Conservation (phyloP, 495 filamentous ascomycete species). For the Thozetella sp. region DNA sequence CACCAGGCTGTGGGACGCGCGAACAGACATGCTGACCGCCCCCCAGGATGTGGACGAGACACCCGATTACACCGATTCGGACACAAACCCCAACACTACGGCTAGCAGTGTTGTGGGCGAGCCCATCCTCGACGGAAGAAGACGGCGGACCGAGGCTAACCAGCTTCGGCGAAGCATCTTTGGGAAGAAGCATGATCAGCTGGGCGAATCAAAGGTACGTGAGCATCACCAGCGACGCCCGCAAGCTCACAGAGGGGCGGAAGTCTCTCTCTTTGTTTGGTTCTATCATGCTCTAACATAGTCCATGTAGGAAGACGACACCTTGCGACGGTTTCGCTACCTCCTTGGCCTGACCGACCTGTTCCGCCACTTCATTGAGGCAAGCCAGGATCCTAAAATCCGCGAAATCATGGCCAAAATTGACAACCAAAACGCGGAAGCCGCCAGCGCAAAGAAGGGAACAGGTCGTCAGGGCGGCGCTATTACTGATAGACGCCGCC, state of each 20-base stretch:
- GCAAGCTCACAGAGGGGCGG: background rate
- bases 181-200: slow-evolving; percentile 87
- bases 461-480: slow-evolving; percentile 81
- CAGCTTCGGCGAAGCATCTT: slow-evolving; percentile 87
- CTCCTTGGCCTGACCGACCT: slow-evolving; percentile 94
- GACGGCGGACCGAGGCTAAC: slow-evolving; percentile 80
- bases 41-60: slow-evolving; percentile 75
- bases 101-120: slow-evolving; percentile 87
- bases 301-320: slow-evolving; percentile 81
- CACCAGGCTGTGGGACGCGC: background rate
- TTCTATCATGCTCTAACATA: background rate
- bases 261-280: background rate
- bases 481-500: slow-evolving; percentile 74
- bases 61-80: slow-evolving; percentile 85
- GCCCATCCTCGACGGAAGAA: slow-evolving; percentile 71
- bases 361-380: slow-evolving; percentile 98
- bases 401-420: slow-evolving; percentile 92
- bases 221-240: background rate
- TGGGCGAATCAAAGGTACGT: slow-evolving; percentile 88
- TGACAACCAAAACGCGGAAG: slow-evolving; percentile 85
- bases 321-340: slow-evolving; percentile 92
- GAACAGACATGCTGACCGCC: slow-evolving; percentile 17
- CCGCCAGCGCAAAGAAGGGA: slow-evolving; percentile 69
- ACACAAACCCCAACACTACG: slow-evolving; percentile 90
- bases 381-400: slow-evolving; percentile 90